Percentiles rank a stretch among this genome's conserved stretches.
These are phyloP conservation scores for Entonaema liquescens DNA, from an alignment of 495 filamentous ascomycete genomes.

Conservation along the genomic window DNA sequence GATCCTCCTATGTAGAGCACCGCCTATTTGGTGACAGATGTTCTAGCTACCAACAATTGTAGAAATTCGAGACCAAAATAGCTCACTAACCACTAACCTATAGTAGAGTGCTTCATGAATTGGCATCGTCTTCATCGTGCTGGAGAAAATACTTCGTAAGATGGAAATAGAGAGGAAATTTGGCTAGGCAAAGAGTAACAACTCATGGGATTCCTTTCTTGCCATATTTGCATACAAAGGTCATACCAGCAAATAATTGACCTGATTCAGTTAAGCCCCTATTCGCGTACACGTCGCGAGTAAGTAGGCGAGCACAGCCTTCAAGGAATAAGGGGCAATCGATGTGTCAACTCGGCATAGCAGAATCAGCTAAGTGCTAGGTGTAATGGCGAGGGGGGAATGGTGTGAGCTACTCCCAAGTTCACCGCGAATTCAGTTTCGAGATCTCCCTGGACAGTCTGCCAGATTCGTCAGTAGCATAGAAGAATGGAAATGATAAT, in stretches of 20 bases:
- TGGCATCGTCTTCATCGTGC: no score
- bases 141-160: no score
- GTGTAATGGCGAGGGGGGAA: not conserved
- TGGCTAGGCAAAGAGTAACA: no score
- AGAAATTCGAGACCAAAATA: no score
- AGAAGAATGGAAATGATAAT: not conserved
- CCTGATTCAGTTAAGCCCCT: not conserved
- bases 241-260: not conserved
- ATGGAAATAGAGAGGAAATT: no score
- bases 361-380: constrained; percentile 9
- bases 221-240: not conserved
- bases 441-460: not conserved
- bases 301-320: not conserved
- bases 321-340: not conserved
- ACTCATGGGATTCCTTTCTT: no score
- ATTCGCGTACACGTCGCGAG: not conserved
- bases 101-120: no score
- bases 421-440: not conserved
- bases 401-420: not conserved
- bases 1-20: no score
- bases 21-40: no score
- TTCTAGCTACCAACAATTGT: no score
- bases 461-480: not conserved
- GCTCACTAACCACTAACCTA: no score
- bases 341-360: not conserved